Base-by-base conservation (phyloP, 257 asterid genomes). In the Plantago ovata region DNA sequence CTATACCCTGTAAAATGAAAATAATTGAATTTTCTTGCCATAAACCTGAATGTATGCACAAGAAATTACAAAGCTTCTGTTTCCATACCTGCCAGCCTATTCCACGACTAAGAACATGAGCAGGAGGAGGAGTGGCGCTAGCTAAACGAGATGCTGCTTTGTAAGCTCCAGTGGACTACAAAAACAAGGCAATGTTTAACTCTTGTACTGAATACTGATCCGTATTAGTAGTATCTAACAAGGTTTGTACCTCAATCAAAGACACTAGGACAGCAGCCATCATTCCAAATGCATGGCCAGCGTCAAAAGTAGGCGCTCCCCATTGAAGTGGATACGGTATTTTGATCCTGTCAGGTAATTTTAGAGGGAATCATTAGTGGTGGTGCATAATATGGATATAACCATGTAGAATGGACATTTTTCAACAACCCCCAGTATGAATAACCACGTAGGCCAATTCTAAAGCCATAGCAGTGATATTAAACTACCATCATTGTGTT, bases 251-350 rank as follows among this genome's bases (percentile, higher is more conserved):
- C 93, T 92, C 98, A 68, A 92, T 79, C 78, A 92, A 62, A 75
- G 98, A 88, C 65, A 92, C 98, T 23, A 92, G 68, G 18, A 85
- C 94, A 56, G 95, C 93, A 60, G 96, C 74, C 96, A 92, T 92
- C 98, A 92, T 92, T 68, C 96, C 98, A 62, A 92, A 92, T 13
- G 95, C 79, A 79, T 88, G 98, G 57, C 98, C 98, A 20, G 98
- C 98, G 64, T 85, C 84, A 63, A 92, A 92, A 45, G 95, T 85
- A 58, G 98, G 98, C 18, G 98, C 95, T 4, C 98, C 95, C 98
- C 98, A 92, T 63, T 92, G 94, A 68, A 88, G 98, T 12, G 96
- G 96, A 45, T 85, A 88, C 18, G 98, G 96, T 67, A 92, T 82
- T 72, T 88, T 92, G 69, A 88, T 79, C 98, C 98, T 92, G 64